Evolutionary conservation across 768 basidiomycete species (phyloP), one percentile per base, ranked within the genome.

Genomic region (Suillus subalutaceus): DNA sequence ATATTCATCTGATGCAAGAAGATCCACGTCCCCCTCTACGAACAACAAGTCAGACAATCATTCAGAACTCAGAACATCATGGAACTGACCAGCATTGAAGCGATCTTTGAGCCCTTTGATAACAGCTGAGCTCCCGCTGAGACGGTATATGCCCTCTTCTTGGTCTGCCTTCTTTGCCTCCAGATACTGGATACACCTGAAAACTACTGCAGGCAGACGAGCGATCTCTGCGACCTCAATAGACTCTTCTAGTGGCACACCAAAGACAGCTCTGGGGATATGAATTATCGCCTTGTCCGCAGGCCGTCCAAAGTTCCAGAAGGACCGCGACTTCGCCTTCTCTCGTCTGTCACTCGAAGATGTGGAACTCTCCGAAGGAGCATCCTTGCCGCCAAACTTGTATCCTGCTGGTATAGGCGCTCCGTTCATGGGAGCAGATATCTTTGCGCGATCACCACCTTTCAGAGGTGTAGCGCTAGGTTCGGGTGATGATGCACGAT

Each of bases 121-220:
- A 65, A 97, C 95, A 41, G 95, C 92, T 68, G 94, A 93, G 76
- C 94, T 96, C 30, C 96, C 96, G 74, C 92, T 96, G 66, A 99
- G 80, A 66, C 97, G 89, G 79, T 98, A 99, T 66, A 99, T 97
- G 41, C 97, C 97, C 78, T 99, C 97, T 74, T 99, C 97, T 70
- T 93, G 89, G 67, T 98, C 94, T 26, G 97, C 97, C 75, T 93
- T 86, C 81, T 96, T 96, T 23, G 88, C 86, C 80, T 99, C 94
- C 64, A 99, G 82, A 79, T 97, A 99, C 74, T 97, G 90, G 70
- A 99, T 96, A 70, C 91, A 92, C 63, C 97, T 88, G 83, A 96
- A 99, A 41, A 97, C 90, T 71, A 98, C 91, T 8, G 97, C 94
- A 4, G 97, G 97, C 26, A 99, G 83, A 71, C 91, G 90, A 62